phyloP scores from a whole-genome alignment of 495 filamentous ascomycete species.

The Tuber magnatum region DNA sequence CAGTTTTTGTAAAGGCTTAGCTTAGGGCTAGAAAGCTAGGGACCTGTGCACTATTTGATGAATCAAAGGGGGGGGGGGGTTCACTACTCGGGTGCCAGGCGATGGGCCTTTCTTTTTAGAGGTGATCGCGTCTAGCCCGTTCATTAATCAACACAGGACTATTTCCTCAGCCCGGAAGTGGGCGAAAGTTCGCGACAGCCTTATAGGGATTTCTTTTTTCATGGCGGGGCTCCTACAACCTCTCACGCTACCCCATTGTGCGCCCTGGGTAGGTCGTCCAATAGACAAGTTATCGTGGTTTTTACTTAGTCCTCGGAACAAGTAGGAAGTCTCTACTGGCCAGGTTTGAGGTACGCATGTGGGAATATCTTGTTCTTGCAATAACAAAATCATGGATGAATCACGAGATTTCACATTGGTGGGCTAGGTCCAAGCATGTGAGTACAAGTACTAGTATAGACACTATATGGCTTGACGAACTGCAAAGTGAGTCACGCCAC shows the following conservation, averaged over 20 bases:
- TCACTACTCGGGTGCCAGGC: too few relatives aligned
- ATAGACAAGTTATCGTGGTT: not conserved
- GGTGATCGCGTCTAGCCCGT: not conserved
- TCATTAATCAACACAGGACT: not conserved
- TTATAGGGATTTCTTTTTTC: not conserved
- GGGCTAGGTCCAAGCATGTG: not conserved
- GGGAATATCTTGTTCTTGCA: not conserved
- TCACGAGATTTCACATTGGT: not conserved
- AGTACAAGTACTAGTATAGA: not conserved
- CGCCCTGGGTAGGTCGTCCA: not conserved
- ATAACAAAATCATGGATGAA: not conserved
- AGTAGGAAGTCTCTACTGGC: not conserved
- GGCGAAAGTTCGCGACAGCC: not conserved
- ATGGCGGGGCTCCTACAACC: not conserved
- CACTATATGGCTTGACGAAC: not conserved
- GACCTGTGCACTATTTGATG: not conserved
- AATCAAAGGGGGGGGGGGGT: not conserved
- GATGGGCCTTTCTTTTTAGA: not conserved
- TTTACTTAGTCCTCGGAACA: not conserved
- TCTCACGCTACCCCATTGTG: not conserved
- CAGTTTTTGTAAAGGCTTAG: not conserved
- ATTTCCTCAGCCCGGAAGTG: not conserved
- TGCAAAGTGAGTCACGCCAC: not conserved
- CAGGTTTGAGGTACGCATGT: not conserved
- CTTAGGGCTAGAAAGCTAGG: not conserved